Conservation (phyloP, 73 alveolate genomes). For the Symbiodinium pilosum region DNA sequence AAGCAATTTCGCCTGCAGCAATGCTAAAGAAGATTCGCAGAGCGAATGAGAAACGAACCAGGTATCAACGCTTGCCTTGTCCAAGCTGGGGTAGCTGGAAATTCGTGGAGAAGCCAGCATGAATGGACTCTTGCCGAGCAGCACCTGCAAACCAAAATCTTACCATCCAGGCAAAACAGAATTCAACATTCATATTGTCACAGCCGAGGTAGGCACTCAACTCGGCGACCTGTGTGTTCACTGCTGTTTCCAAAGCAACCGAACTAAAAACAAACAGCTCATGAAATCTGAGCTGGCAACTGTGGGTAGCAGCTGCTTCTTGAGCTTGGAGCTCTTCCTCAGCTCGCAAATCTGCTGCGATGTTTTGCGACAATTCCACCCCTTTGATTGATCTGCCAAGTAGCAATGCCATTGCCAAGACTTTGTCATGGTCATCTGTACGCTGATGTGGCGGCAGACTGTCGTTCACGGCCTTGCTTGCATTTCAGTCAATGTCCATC, state of each 20-base stretch:
- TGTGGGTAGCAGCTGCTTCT: slow-evolving; percentile 36
- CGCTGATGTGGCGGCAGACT: slow-evolving; percentile 13
- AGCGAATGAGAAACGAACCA: too few relatives aligned
- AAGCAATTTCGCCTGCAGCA: slow-evolving; percentile 49
- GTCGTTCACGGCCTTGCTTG: not conserved
- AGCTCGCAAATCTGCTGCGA: not conserved
- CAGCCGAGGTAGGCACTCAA: too few relatives aligned
- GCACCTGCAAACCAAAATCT: too few relatives aligned
- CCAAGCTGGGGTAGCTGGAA: slow-evolving; percentile 80
- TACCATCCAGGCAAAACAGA: too few relatives aligned
- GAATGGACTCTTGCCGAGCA: too few relatives aligned
- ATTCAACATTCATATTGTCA: too few relatives aligned
- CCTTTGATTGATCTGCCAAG: not conserved
- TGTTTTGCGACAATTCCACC: not conserved
- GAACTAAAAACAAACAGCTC: too few relatives aligned
- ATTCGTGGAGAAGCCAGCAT: slow-evolving; percentile 54
- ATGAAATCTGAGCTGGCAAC: not conserved
- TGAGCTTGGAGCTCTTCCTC: slow-evolving; percentile 29
- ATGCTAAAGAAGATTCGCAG: too few relatives aligned
- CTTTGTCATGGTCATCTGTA: slow-evolving; percentile 54
- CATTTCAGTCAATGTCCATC: too few relatives aligned
- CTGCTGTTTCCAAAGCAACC: too few relatives aligned
- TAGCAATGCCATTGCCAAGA: slow-evolving; percentile 17
- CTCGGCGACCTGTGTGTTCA: too few relatives aligned
- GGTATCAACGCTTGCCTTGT: too few relatives aligned